Evolutionary conservation across 129 eudicot species (phyloP), one percentile per base, ranked within the genome.

Genomic region (Centaurea solstitialis): DNA sequence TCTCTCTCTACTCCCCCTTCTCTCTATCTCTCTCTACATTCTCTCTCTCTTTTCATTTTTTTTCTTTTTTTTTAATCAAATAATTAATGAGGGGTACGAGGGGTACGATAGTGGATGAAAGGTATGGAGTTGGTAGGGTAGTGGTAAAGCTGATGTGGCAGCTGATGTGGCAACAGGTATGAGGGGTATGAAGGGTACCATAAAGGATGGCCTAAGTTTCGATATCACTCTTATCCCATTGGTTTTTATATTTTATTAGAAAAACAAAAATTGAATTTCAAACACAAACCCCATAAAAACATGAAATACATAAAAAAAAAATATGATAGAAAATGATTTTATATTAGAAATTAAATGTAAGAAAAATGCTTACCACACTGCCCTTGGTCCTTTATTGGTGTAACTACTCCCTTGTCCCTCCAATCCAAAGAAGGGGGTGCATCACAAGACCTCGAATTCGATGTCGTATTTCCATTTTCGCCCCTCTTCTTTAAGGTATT

Each of bases 381-480:
- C 13, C 90, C 91, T 67, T 91, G 96, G 78, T 91, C 91, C 80
- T 88, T 91, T n/a, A 91, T 82, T 30, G 76, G 86, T 38, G 93
- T 91, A 59, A 91, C 91, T 17, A 82, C 73, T 11, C 90, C 96
- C 23, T 67, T 64, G 53, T 91, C 85, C 75, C 93, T 88, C 96
- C 96, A 88, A 76, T 91, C 96, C 88, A 91, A 76, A 57, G 93
- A 80, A 76, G 80, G 22, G 8, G 91, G 96, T 20, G 89, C 89
- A 43, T 88, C 80, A 80, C 90, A 84, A 72, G 87, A 37, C 84
- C 64, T 75, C 40, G 74, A 70, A 70, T 68, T 82, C 24, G 64
- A 21, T 26, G 57, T 72, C 17, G 26, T 47, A 18, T 75, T 70
- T 12, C 71, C 2, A 3, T 50, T 77, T 61, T 12, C 71, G 74